A percentile compares a stretch with the other conserved stretches of the same genome.
phyloP scores from a whole-genome alignment of 129 eudicot genomes.

The Saposhnikovia divaricata region DNA sequence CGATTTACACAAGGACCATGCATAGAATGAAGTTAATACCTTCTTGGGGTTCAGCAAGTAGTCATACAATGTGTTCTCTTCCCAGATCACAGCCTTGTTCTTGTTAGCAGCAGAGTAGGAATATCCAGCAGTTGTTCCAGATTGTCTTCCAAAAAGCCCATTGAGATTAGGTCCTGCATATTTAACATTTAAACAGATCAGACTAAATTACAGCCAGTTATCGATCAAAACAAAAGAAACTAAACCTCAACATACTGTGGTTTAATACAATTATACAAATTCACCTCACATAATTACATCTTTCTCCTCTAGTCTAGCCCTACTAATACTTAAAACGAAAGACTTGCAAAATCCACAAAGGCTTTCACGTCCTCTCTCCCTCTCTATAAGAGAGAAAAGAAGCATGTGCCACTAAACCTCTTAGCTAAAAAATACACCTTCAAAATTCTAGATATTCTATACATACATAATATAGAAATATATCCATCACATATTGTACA shows the following conservation, averaged over 20 bases:
- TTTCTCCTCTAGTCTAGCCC: no score
- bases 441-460: background rate
- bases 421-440: background rate
- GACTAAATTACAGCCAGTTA: background rate
- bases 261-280: no score
- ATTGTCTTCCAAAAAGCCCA: conserved; percentile 87
- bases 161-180: conserved; percentile 70
- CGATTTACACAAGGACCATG: background rate
- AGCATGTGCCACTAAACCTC: background rate
- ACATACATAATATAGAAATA: no score
- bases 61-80: conserved; percentile 65
- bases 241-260: no score
- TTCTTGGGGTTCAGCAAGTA: conserved; percentile 82
- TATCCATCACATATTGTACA: no score
- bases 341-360: no score
- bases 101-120: conserved; percentile 90
- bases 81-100: conserved; percentile 78
- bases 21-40: conserved; percentile 24
- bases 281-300: no score
- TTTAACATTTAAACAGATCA: conserved; percentile 9
- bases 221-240: background rate
- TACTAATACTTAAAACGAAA: no score
- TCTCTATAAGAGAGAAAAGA: no score
- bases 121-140: conserved; percentile 82
- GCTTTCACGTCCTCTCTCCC: no score